phyloP scores from a whole-genome alignment of 2,329 filamentous ascomycete species.

The Alternaria alternata region DNA sequence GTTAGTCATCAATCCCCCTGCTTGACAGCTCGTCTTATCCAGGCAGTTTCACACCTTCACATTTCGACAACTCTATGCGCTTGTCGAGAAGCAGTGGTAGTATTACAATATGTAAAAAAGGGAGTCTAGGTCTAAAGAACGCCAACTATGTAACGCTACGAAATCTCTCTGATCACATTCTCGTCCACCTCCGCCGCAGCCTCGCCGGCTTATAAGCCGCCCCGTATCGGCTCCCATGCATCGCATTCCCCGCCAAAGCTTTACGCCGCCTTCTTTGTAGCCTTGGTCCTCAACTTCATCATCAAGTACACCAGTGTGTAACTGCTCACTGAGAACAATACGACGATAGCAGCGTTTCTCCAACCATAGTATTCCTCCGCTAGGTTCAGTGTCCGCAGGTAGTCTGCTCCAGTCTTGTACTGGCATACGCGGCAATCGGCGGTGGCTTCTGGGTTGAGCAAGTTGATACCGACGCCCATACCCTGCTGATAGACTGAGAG shows the following conservation, averaged over 20 bases:
- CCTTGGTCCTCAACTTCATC: slow-evolving; percentile 54
- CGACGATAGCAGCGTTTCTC: slow-evolving; percentile 69
- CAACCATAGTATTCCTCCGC: slow-evolving; percentile 69
- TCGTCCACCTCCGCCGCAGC: too few relatives aligned
- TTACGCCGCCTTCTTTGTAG: slow-evolving; percentile 10
- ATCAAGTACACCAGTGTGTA: slow-evolving; percentile 59
- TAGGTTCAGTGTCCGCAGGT: slow-evolving; percentile 67
- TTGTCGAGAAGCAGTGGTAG: neutral
- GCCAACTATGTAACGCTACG: neutral
- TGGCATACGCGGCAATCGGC: slow-evolving; percentile 67
- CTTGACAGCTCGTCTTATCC: neutral
- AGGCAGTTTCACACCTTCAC: neutral
- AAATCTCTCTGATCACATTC: neutral
- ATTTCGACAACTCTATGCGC: neutral
- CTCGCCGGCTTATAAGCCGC: too few relatives aligned
- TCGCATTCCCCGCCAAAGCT: neutral
- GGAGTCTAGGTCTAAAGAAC: neutral
- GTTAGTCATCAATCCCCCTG: neutral
- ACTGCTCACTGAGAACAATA: slow-evolving; percentile 62
- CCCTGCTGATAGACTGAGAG: slow-evolving; percentile 61
- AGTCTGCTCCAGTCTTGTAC: slow-evolving; percentile 66
- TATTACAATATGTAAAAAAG: neutral
- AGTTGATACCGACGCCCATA: slow-evolving; percentile 55
- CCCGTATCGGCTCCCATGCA: too few relatives aligned
- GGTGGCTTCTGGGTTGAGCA: slow-evolving; percentile 68